Base-by-base conservation (phyloP, 441 rosid genomes). In the Erodium moschatum region DNA sequence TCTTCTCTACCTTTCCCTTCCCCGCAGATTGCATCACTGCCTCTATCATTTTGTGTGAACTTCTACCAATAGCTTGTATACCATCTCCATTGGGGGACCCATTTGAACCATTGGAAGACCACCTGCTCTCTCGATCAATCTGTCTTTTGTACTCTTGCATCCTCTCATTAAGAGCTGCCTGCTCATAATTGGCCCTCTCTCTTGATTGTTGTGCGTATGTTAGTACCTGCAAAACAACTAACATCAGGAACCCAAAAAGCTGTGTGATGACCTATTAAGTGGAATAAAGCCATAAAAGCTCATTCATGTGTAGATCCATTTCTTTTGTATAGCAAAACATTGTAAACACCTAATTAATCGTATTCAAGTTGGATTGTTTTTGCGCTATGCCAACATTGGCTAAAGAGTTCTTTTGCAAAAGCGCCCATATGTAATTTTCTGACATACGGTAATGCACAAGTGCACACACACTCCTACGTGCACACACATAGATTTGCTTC, bases 1-100 rank as follows among this genome's bases (percentile, higher is more conserved):
- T 62, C 40, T 27, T n/a, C 27, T 62, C 8, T 81, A 95, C 99
- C 87, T 92, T 90, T 76, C 99, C 99, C 69, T 83, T 87, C 11
- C 82, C 86, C 31, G 97, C 89, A 75, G 99, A 86, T 77, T 95
- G 92, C 99, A 92, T 90, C 67, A 88, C 97, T 72, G 88, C 92
- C 78, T 92, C 97, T 12, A 95, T 95, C 81, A 86, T 87, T 83
- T 89, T 92, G 69, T 89, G 96, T 27, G 99, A 83, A 82, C 80
- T 87, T 83, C 91, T 85, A 72, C 85, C 71, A 72, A 75, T 79
- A 67, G 86, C 83, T 75, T 84, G 86, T 69, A 81, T 50, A 65
- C 83, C 78, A 44, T 89, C 97, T 29, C 77, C 85, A 66, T 20
- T 77, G 50, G 97, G 87, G 71, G 90, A 89, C 69, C 76, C 76